These are phyloP conservation scores for Starmerella gropengiesseri DNA, from an alignment of 805 yeast genomes.

Conservation along the genomic window DNA sequence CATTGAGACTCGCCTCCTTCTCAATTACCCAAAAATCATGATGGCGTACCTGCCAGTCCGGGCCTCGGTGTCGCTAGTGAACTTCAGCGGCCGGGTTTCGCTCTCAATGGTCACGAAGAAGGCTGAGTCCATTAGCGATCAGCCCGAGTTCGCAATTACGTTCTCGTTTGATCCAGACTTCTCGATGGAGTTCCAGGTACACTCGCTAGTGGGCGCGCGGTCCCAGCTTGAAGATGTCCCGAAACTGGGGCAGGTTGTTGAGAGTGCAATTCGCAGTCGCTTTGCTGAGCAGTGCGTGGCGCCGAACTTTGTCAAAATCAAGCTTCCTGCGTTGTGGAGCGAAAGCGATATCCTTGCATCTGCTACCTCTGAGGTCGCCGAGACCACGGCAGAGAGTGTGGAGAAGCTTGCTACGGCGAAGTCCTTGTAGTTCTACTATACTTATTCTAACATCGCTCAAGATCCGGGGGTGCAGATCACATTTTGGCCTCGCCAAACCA, in stretches of 20 bases:
- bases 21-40: slow-evolving; percentile 70
- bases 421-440: not conserved
- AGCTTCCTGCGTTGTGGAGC: slow-evolving; percentile 43
- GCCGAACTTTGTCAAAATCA: slow-evolving; percentile 80
- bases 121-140: slow-evolving; percentile 8
- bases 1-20: slow-evolving; percentile 58
- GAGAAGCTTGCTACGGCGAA: slow-evolving; percentile 10
- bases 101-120: slow-evolving; percentile 39
- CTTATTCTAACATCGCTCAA: not conserved
- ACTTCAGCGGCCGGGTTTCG: slow-evolving; percentile 82
- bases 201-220: slow-evolving; percentile 82
- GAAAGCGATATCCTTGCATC: slow-evolving; percentile 1
- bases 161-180: slow-evolving; percentile 89
- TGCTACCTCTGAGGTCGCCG: slow-evolving; percentile 5
- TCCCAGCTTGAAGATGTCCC: slow-evolving; percentile 90
- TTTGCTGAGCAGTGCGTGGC: slow-evolving; percentile 87
- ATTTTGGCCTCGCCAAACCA: slow-evolving; percentile 21
- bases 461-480: too few relatives aligned
- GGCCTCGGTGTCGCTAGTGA: slow-evolving; percentile 72
- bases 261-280: slow-evolving; percentile 73
- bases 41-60: slow-evolving; percentile 82
- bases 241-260: slow-evolving; percentile 74
- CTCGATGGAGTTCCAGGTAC: slow-evolving; percentile 75
- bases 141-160: slow-evolving; percentile 53
- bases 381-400: slow-evolving; percentile 10